These are phyloP conservation scores for Arabidopsis arenosa DNA, from an alignment of 345 rosid species.

Conservation along the genomic window DNA sequence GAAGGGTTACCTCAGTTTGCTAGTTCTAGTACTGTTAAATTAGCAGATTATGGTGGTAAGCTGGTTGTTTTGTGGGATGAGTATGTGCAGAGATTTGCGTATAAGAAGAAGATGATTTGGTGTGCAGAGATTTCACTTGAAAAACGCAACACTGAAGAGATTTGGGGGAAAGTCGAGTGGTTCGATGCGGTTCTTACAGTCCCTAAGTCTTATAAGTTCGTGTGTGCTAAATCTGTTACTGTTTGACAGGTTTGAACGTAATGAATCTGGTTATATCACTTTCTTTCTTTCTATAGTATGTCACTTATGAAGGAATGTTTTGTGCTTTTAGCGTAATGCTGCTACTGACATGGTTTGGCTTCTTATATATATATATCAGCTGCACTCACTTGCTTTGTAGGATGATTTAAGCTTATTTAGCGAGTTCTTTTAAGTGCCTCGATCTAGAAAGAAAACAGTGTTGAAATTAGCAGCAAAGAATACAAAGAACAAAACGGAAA, in stretches of 20 bases:
- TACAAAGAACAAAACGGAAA: too few relatives aligned
- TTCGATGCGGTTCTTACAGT: background rate
- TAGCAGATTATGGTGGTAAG: conserved; percentile 55
- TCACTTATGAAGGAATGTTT: background rate
- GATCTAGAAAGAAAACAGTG: too few relatives aligned
- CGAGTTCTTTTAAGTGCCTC: too few relatives aligned
- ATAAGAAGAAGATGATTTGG: conserved; percentile 52
- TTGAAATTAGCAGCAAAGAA: too few relatives aligned
- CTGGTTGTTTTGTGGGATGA: conserved; percentile 73
- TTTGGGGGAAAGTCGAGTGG: conserved; percentile 51
- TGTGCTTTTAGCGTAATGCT: background rate
- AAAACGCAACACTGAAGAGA: conserved; percentile 45
- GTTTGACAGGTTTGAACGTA: conserved; percentile 3
- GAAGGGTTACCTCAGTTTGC: conserved; percentile 61
- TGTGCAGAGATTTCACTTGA: conserved; percentile 67
- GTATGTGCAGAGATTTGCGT: conserved; percentile 24
- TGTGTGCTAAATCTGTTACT: conserved; percentile 55
- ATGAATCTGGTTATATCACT: background rate
- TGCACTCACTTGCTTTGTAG: background rate
- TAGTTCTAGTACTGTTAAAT: conserved; percentile 44
- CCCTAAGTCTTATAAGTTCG: conserved; percentile 46
- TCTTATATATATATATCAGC: too few relatives aligned
- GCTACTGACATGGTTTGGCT: background rate
- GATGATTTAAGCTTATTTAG: too few relatives aligned
- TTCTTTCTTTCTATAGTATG: background rate